A percentile compares a stretch with the other conserved stretches of the same genome.
Conservation (phyloP, 495 filamentous ascomycete species). For the Aspergillus ostianus region DNA sequence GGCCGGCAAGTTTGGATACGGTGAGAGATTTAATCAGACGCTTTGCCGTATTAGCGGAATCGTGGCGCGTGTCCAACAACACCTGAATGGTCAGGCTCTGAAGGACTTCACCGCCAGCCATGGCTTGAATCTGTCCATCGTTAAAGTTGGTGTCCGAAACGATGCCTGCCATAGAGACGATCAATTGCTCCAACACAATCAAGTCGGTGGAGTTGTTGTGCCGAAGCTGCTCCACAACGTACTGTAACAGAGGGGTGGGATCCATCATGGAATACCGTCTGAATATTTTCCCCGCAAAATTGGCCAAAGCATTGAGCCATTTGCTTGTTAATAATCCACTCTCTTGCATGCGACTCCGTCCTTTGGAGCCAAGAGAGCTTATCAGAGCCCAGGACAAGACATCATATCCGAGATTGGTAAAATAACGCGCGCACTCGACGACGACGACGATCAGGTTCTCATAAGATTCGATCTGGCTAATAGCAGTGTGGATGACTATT, state of each 20-base stretch:
- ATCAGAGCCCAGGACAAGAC: slow-evolving; percentile 87
- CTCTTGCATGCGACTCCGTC: slow-evolving; percentile 73
- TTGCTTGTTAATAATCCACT: slow-evolving; percentile 82
- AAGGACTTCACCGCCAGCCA: slow-evolving; percentile 81
- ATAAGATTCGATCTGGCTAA: slow-evolving; percentile 86
- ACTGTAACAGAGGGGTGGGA: slow-evolving; percentile 80
- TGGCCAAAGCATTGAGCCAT: slow-evolving; percentile 82
- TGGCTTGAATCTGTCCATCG: slow-evolving; percentile 77
- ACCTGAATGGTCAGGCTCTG: slow-evolving; percentile 74
- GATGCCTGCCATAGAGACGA: slow-evolving; percentile 89
- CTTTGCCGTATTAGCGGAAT: slow-evolving; percentile 62
- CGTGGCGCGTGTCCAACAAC: slow-evolving; percentile 75
- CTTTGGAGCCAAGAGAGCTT: slow-evolving; percentile 71
- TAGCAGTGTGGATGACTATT: slow-evolving; percentile 83
- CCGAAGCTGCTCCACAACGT: slow-evolving; percentile 79
- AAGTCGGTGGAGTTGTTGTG: slow-evolving; percentile 81
- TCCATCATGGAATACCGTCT: slow-evolving; percentile 78
- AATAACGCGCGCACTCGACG: slow-evolving; percentile 89
- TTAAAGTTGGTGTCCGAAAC: slow-evolving; percentile 81
- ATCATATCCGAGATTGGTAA: slow-evolving; percentile 89
- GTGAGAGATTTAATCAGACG: slow-evolving; percentile 77
- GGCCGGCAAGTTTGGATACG: slow-evolving; percentile 67
- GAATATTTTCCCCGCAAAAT: slow-evolving; percentile 85
- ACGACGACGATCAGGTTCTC: slow-evolving; percentile 90
- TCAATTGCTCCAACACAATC: slow-evolving; percentile 82